Conservation (phyloP, 1,284 basidiomycete genomes). For the Puccinia novopanici region DNA sequence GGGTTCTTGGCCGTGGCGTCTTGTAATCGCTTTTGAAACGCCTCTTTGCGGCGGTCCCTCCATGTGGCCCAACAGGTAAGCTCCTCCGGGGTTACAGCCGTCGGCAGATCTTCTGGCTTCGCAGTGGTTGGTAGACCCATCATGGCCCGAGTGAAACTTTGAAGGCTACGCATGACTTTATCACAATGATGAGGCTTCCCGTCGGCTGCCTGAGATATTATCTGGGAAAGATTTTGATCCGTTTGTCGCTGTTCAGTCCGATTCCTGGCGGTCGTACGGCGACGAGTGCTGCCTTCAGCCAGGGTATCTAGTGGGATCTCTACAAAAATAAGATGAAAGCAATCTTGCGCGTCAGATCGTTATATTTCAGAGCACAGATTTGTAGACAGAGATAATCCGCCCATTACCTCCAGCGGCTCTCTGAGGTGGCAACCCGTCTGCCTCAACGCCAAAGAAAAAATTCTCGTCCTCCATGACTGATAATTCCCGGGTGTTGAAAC, state of each 20-base stretch:
- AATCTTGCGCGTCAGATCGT: no score
- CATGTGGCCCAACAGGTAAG: neutral
- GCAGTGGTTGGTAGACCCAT: neutral
- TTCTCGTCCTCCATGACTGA: no score
- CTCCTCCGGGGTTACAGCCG: neutral
- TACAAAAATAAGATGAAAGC: slow-evolving; percentile 6
- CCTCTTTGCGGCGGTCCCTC: slow-evolving; percentile 11
- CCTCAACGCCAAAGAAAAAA: no score
- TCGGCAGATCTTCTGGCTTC: neutral
- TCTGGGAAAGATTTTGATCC: neutral
- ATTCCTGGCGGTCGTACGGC: neutral
- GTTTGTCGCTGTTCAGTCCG: slow-evolving; percentile 1
- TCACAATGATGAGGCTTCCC: slow-evolving; percentile 5
- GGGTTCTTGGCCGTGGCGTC: no score
- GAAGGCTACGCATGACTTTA: neutral
- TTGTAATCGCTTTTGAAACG: neutral
- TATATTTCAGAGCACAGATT: no score
- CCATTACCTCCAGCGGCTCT: no score
- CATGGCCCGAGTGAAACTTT: slow-evolving; percentile 1
- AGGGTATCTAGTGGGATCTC: slow-evolving; percentile 5
- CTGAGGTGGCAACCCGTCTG: no score
- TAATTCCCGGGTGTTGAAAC: no score
- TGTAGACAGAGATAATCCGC: no score
- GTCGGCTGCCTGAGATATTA: neutral
- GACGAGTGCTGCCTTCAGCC: slow-evolving; percentile 1